Conservation (phyloP, 208 protist species). For the Strigomonas galati region DNA sequence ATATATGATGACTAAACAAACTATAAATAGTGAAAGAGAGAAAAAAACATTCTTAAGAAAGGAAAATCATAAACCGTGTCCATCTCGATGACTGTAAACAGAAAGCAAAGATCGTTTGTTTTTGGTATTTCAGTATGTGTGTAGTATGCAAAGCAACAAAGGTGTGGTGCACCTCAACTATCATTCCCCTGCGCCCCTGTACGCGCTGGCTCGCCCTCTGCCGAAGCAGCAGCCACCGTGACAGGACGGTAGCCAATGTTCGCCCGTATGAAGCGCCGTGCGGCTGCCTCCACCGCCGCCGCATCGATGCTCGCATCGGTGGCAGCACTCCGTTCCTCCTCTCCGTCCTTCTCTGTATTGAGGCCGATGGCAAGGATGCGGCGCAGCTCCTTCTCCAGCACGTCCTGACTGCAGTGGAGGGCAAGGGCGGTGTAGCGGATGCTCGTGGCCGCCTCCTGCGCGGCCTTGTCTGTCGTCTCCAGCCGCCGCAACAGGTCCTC, state of each 20-base stretch:
- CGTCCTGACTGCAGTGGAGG: constrained; percentile 58
- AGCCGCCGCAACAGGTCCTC: constrained; percentile 38
- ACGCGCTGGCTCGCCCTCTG: neutral
- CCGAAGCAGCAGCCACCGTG: constrained; percentile 32
- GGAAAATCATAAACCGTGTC: constrained; percentile 5
- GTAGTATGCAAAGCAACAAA: no score
- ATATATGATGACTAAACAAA: neutral
- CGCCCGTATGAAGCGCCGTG: constrained; percentile 63
- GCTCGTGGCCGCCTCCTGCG: constrained; percentile 44
- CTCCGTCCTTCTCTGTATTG: neutral
- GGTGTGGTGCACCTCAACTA: no score
- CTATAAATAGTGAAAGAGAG: constrained; percentile 6
- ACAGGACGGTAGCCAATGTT: constrained; percentile 79
- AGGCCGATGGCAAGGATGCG: constrained; percentile 54
- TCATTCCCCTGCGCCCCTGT: neutral
- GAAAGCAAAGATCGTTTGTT: no score
- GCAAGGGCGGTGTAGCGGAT: constrained; percentile 75
- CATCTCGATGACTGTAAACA: no score
- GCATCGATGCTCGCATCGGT: constrained; percentile 39
- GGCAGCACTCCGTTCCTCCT: constrained; percentile 10
- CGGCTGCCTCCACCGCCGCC: constrained; percentile 67
- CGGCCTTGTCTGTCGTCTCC: constrained; percentile 38
- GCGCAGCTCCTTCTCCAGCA: constrained; percentile 72
- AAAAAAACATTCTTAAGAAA: constrained; percentile 8
- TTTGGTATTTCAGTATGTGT: no score